Conservation (phyloP, 106 monocot genomes). For the Dendrobium catenatum region DNA sequence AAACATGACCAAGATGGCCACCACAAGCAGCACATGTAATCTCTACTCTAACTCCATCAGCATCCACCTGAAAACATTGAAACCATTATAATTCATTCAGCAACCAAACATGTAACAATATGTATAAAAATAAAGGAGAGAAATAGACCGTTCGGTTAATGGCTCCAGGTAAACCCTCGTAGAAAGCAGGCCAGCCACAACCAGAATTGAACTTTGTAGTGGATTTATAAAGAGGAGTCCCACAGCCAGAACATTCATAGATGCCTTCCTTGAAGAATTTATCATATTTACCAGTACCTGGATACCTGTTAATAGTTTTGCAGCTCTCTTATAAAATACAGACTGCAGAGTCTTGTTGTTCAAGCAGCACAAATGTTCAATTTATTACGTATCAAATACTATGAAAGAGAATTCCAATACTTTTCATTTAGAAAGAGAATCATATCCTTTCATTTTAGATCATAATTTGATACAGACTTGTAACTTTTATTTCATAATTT, state of each 20-base stretch:
- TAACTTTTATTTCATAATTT: no score
- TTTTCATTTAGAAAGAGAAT: neutral
- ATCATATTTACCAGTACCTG: slow-evolving; percentile 84
- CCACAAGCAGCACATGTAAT: slow-evolving; percentile 92
- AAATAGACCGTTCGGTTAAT: slow-evolving; percentile 55
- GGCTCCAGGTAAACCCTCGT: slow-evolving; percentile 84
- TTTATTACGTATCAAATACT: neutral
- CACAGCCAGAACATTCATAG: slow-evolving; percentile 82
- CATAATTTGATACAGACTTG: no score
- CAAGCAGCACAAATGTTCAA: no score
- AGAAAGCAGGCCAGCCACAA: slow-evolving; percentile 99
- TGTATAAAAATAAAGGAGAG: neutral
- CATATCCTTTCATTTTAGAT: no score
- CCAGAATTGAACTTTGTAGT: slow-evolving; percentile 88
- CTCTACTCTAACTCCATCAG: slow-evolving; percentile 69
- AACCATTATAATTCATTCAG: neutral
- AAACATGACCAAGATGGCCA: slow-evolving; percentile 90
- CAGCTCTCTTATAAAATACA: neutral
- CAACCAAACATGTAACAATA: neutral
- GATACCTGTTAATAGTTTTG: slow-evolving; percentile 28
- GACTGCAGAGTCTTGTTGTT: neutral
- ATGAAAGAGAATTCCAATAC: neutral
- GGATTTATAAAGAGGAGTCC: slow-evolving; percentile 78
- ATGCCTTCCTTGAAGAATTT: slow-evolving; percentile 65
- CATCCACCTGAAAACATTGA: slow-evolving; percentile 44